These are phyloP conservation scores for Suhomyces bokatorum DNA, from an alignment of 1,139 yeast species.

Conservation along the genomic window DNA sequence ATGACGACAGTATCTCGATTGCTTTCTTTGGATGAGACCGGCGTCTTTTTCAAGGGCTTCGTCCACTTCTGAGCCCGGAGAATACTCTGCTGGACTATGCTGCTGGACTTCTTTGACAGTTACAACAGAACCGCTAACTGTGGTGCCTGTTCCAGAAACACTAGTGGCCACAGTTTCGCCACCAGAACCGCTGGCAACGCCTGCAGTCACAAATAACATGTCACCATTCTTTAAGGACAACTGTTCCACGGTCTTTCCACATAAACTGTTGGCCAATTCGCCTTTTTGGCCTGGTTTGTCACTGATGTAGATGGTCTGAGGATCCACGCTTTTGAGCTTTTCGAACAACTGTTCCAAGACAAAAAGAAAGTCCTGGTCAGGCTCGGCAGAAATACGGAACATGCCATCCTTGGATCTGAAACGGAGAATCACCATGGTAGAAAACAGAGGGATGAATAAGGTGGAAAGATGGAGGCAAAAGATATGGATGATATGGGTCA, in stretches of 20 bases:
- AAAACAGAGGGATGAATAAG: not conserved
- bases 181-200: slow-evolving; percentile 3
- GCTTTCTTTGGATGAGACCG: slow-evolving; percentile 71
- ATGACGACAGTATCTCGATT: slow-evolving; percentile 74
- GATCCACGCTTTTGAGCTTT: slow-evolving; percentile 35
- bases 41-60: slow-evolving; percentile 61
- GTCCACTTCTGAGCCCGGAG: slow-evolving; percentile 38
- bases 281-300: slow-evolving; percentile 52
- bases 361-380: slow-evolving; percentile 45
- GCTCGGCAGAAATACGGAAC: slow-evolving; percentile 62
- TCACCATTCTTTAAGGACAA: slow-evolving; percentile 82
- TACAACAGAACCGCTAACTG: slow-evolving; percentile 11
- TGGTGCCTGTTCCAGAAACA: slow-evolving; percentile 7
- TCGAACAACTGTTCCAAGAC: slow-evolving; percentile 47
- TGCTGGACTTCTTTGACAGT: slow-evolving; percentile 5
- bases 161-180: slow-evolving; percentile 1
- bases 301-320: slow-evolving; percentile 40
- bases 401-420: slow-evolving; percentile 85
- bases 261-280: slow-evolving; percentile 42
- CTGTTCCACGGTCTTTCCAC: slow-evolving; percentile 47
- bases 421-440: slow-evolving; percentile 44
- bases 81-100: not conserved
- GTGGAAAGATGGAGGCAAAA: slow-evolving; percentile 4
- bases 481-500: not conserved
- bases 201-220: slow-evolving; percentile 55